These are phyloP conservation scores for Alternaria angustiovoidea DNA, from an alignment of 2,329 filamentous ascomycete species.

Conservation along the genomic window DNA sequence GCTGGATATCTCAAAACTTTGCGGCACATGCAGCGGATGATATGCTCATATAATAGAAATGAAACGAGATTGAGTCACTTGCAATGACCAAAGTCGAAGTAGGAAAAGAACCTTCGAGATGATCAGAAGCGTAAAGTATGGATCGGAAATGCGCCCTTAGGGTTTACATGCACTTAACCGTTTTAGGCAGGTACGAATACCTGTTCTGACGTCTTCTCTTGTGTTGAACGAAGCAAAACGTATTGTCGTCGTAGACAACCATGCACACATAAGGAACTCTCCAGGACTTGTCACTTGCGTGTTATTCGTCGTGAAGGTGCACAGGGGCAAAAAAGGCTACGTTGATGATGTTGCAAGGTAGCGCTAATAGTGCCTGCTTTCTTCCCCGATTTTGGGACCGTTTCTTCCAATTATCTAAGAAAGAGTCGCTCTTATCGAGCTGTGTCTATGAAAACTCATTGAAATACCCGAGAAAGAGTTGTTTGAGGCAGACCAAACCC, in stretches of 20 bases:
- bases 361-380: background rate
- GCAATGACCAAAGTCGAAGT: background rate
- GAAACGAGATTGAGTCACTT: background rate
- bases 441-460: background rate
- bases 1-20: background rate
- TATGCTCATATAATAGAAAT: background rate
- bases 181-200: conserved; percentile 9
- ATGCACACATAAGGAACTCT: background rate
- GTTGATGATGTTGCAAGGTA: background rate
- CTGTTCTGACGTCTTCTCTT: background rate
- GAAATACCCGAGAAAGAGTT: no score
- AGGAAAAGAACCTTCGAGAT: background rate
- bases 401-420: background rate
- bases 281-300: no score
- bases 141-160: conserved; percentile 3
- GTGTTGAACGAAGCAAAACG: background rate
- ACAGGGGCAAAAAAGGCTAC: background rate
- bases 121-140: background rate
- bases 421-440: background rate
- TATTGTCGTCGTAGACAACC: background rate
- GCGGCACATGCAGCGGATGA: background rate
- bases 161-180: conserved; percentile 6
- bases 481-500: background rate
- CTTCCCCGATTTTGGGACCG: background rate
- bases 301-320: background rate